These are phyloP conservation scores for Amoeboaphelidium occidentale DNA, from an alignment of 371 early-diverging fungal species.

Conservation along the genomic window DNA sequence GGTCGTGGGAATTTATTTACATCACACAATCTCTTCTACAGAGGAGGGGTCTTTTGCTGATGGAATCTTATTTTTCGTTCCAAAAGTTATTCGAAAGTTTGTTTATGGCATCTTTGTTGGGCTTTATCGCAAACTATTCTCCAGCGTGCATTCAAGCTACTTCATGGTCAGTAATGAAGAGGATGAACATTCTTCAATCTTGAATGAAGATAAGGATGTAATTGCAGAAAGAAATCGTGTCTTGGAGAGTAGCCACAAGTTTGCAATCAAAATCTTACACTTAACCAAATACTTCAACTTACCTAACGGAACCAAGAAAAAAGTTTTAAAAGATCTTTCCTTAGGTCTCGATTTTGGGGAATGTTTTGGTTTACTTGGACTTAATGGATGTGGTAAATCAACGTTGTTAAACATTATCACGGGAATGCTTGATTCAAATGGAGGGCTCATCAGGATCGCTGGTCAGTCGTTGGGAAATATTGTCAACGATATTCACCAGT, in stretches of 20 bases:
- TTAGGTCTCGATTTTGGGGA: not conserved
- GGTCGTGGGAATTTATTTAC: too few relatives aligned
- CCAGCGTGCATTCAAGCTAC: too few relatives aligned
- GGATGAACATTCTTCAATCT: not conserved
- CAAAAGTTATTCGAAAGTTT: too few relatives aligned
- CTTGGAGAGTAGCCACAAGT: not conserved
- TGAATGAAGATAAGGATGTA: not conserved
- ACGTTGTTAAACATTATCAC: conserved; percentile 26
- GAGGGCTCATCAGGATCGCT: conserved; percentile 10
- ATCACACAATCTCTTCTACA: too few relatives aligned
- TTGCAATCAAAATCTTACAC: not conserved
- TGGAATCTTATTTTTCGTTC: too few relatives aligned
- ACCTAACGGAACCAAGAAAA: not conserved
- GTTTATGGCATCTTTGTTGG: too few relatives aligned
- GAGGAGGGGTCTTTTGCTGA: too few relatives aligned
- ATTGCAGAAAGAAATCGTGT: not conserved
- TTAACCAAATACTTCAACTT: not conserved
- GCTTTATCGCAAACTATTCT: too few relatives aligned
- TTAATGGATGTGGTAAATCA: conserved; percentile 27
- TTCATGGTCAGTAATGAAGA: too few relatives aligned
- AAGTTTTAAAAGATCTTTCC: not conserved
- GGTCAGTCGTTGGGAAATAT: conserved; percentile 5
- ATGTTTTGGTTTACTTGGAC: conserved; percentile 1
- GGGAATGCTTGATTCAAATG: conserved; percentile 12
- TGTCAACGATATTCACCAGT: not conserved